Base-by-base conservation (phyloP, 768 basidiomycete genomes). In the Amanita pseudoporphyria region DNA sequence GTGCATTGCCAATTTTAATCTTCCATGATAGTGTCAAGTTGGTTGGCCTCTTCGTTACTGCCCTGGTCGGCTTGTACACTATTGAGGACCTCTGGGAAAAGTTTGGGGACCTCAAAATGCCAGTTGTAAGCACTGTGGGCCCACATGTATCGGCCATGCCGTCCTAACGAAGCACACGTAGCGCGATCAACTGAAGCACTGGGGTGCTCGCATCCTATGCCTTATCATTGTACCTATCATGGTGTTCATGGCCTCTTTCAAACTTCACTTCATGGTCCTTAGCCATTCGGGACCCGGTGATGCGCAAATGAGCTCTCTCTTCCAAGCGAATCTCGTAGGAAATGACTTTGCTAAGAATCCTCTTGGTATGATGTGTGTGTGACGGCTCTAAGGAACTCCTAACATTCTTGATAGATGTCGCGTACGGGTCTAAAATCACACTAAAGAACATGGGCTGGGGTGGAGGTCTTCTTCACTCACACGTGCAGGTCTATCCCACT, bases 31-130 rank as follows among this genome's bases (percentile, higher is more conserved):
- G 94, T 57, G 85, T 99, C 54, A 99, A 99, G 69, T 84, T 90
- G 84, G 79, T 99, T 45, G 96, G 96, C 32, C 71, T 96, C 10
- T 99, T 99, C 63, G 90, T 91, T 45, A 98, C 92, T 1, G 86
- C 92, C 6, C 71, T 98, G 45, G 92, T 98, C 33, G 96, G 96
- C 21, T 66, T 96, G 1, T 98, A 99, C 67, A 98, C 96, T 0
- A 79, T 97, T 50, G 94, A 98, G 65, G 96, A 99, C 59, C 78
- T 99, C 6, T 99, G 95, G 95, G 85, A 94, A 38, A 98, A 97
- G 66, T 94, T 97, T 63, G 95, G 95, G 6, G 94, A 99, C 65
- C 72, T 96, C 18, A 84, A 79, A 59, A 93, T 99, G 87, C 74
- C 90, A 24, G 71, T 78, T 52, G 94, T 96, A 65, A 55, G 90